These are phyloP conservation scores for Mrakia frigida DNA, from an alignment of 768 basidiomycete genomes.

Conservation along the genomic window DNA sequence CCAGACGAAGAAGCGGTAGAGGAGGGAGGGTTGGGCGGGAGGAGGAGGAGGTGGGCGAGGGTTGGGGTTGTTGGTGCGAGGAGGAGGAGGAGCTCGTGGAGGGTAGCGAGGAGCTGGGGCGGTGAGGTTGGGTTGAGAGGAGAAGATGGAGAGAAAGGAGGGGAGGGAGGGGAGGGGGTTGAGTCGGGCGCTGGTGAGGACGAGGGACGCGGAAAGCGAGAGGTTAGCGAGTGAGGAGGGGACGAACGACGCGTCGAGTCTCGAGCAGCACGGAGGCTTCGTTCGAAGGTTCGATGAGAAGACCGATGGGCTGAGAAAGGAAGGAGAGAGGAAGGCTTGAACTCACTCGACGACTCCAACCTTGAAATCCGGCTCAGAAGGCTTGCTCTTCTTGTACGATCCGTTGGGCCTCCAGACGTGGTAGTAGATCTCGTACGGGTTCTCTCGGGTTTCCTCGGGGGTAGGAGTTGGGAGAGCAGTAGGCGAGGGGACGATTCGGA, in stretches of 20 bases:
- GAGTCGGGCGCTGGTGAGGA: background rate
- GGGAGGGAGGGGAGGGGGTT: background rate
- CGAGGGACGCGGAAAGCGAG: background rate
- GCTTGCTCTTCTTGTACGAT: constrained; percentile 24
- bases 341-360: constrained; percentile 29
- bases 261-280: background rate
- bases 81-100: constrained; percentile 5
- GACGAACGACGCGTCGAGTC: background rate
- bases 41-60: background rate
- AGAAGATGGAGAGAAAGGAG: constrained; percentile 5
- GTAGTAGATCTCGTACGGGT: constrained; percentile 29
- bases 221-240: background rate
- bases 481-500: constrained; percentile 19
- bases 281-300: too few relatives aligned
- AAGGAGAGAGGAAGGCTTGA: too few relatives aligned
- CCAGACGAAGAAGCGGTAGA: constrained; percentile 9
- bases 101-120: constrained; percentile 12
- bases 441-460: background rate
- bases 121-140: constrained; percentile 7
- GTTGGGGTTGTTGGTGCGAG: too few relatives aligned
- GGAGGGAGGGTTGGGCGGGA: background rate
- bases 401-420: constrained; percentile 29
- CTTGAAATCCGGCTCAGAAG: constrained; percentile 22
- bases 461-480: background rate
- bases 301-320: too few relatives aligned